These are phyloP conservation scores for Gloeostereum incarnatum DNA, from an alignment of 768 basidiomycete species.

Conservation along the genomic window DNA sequence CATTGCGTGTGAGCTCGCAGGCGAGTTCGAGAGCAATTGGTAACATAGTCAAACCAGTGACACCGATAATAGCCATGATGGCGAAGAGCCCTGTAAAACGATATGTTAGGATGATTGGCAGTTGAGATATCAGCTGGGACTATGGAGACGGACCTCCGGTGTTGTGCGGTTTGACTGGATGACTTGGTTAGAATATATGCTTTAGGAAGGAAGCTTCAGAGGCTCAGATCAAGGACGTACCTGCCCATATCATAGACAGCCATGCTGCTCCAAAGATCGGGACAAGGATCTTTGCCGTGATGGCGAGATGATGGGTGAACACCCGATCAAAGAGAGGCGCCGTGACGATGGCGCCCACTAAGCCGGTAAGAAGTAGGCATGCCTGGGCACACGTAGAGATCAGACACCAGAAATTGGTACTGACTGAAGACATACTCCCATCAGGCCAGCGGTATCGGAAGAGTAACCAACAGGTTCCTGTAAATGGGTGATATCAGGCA, in stretches of 20 bases:
- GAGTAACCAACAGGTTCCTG: conserved; percentile 72
- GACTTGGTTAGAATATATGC: conserved; percentile 4
- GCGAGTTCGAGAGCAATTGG: conserved; percentile 73
- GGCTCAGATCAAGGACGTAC: conserved; percentile 24
- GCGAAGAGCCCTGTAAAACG: conserved; percentile 57
- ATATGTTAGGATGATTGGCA: too few relatives aligned
- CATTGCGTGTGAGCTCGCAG: conserved; percentile 72
- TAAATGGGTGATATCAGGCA: not conserved
- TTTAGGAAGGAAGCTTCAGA: not conserved
- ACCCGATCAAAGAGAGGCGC: conserved; percentile 78
- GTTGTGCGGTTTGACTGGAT: conserved; percentile 53
- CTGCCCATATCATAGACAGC: conserved; percentile 76
- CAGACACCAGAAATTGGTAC: not conserved
- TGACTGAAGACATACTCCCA: conserved; percentile 35
- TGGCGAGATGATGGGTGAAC: conserved; percentile 63
- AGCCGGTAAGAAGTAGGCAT: conserved; percentile 57
- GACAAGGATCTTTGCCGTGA: conserved; percentile 47
- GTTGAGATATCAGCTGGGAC: too few relatives aligned
- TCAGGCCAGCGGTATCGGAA: conserved; percentile 50
- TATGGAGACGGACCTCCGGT: too few relatives aligned
- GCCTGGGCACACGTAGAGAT: conserved; percentile 20
- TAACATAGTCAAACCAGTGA: conserved; percentile 56
- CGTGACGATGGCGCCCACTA: conserved; percentile 55
- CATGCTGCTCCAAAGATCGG: conserved; percentile 56
- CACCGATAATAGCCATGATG: conserved; percentile 62